Conservation (phyloP, 2,329 filamentous ascomycete species). For the Hypoxylon sp. region DNA sequence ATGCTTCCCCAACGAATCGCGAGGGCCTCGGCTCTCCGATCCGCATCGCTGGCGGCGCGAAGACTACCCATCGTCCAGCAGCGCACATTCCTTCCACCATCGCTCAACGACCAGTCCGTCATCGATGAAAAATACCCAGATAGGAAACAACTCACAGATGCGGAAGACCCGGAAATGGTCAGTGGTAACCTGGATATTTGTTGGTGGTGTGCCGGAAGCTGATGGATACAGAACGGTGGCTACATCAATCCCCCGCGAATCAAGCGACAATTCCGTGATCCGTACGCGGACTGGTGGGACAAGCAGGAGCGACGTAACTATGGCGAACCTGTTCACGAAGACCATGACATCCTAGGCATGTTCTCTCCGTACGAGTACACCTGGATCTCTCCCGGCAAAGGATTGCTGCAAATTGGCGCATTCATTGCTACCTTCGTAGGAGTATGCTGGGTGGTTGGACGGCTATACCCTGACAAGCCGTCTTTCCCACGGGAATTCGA, state of each 20-base stretch:
- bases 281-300: slow-evolving; percentile 96
- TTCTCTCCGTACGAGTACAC: slow-evolving; percentile 93
- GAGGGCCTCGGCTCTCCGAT: slow-evolving; percentile 64
- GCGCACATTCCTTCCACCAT: slow-evolving; percentile 69
- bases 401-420: slow-evolving; percentile 74
- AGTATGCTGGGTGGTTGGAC: slow-evolving; percentile 76
- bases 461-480: slow-evolving; percentile 79
- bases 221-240: slow-evolving; percentile 78
- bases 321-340: slow-evolving; percentile 95
- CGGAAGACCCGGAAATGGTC: slow-evolving; percentile 77
- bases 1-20: slow-evolving; percentile 74
- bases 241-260: slow-evolving; percentile 83
- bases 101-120: slow-evolving; percentile 62
- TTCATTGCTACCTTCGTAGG: slow-evolving; percentile 76
- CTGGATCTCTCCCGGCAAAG: slow-evolving; percentile 80
- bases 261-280: slow-evolving; percentile 94
- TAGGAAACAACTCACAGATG: slow-evolving; percentile 65
- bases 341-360: slow-evolving; percentile 92
- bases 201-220: slow-evolving; percentile 31
- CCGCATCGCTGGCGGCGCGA: slow-evolving; percentile 62
- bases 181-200: slow-evolving; percentile 51
- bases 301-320: slow-evolving; percentile 97
- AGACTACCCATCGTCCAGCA: slow-evolving; percentile 69
- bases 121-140: slow-evolving; percentile 69
- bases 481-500: slow-evolving; percentile 79